phyloP scores from a whole-genome alignment of 2,329 filamentous ascomycete genomes.

The Phyllosticta citriasiana region DNA sequence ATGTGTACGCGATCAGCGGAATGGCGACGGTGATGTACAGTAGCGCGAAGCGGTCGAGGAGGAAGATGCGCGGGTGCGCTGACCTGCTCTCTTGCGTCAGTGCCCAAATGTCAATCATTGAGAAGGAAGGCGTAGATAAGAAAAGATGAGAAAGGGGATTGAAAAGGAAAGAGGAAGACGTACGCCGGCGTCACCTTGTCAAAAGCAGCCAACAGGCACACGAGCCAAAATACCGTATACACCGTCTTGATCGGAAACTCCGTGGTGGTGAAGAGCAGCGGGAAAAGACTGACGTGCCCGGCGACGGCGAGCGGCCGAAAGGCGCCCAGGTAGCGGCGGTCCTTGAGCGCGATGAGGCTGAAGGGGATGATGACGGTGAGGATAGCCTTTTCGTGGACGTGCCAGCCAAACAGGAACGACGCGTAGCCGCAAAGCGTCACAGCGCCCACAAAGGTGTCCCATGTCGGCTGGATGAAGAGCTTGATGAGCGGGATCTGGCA shows the following conservation, averaged over 20 bases:
- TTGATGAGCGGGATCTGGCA: conserved; percentile 51
- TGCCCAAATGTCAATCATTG: no score
- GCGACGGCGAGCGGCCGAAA: conserved; percentile 88
- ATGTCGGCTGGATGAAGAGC: conserved; percentile 69
- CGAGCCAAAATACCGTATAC: conserved; percentile 87
- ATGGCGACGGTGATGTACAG: conserved; percentile 85
- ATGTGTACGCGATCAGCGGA: conserved; percentile 81
- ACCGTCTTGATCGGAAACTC: conserved; percentile 92
- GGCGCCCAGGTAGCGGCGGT: conserved; percentile 80
- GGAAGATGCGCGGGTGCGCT: conserved; percentile 67
- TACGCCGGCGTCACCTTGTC: conserved; percentile 75
- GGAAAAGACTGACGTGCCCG: conserved; percentile 91
- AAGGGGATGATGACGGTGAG: conserved; percentile 92
- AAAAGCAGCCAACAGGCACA: conserved; percentile 76
- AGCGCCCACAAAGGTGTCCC: conserved; percentile 82
- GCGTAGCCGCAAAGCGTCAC: conserved; percentile 91
- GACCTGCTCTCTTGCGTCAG: conserved; percentile 36
- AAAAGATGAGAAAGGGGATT: not conserved
- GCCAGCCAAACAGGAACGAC: conserved; percentile 96
- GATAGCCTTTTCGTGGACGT: conserved; percentile 96
- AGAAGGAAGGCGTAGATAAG: not conserved
- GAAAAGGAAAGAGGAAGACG: conserved; percentile 17
- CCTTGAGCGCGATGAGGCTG: conserved; percentile 80
- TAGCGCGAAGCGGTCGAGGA: conserved; percentile 83
- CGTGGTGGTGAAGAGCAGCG: conserved; percentile 78